Evolutionary conservation across 2,329 filamentous ascomycete genomes (phyloP), one percentile per base, ranked within the genome.

Genomic region (Scolecobasidium constrictum): DNA sequence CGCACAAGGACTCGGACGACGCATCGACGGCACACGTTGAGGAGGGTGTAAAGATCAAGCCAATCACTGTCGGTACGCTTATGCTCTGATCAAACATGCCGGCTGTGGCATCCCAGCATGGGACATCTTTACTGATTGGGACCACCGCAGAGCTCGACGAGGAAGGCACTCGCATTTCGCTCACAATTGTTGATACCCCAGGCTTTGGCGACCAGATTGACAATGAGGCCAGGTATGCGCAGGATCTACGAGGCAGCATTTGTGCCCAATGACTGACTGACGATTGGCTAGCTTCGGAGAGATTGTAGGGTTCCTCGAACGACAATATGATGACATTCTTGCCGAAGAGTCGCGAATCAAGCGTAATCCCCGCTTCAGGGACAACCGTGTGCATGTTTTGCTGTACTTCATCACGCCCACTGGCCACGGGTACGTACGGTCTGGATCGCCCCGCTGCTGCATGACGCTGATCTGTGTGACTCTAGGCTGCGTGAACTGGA

Each of bases 291-390:
- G 87, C 71, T 98, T 98, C 65, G 83, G 83, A 56, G 92, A 96
- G 68, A 98, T 98, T 58, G 88, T 94, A 54, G 90, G 88, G 54
- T 95, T 94, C 69, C 85, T 98, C 58, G 92, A 98, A 76, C 81
- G 90, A 71, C 90, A 98, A 78, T 96, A 96, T 68, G 92, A 98
- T 68, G 88, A 96, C 64, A 96, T 98, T 74, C 78, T 98, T 56
- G 90, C 92, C 49, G 90, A 96, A 72, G 92, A 98, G 73, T 96
- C 92, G 58, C 86, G 92, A 73, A 98, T 98, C 76, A 98, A 98
- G 85, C 92, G 92, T 87, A 98, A 98, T 73, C 92, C 92, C 56
- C 82, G 92, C 60, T 98, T 98, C 83, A 83, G 92, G 61, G 92
- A 98, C 71, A 96, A 98, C 72, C 86, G 92, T 71, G 86, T 98